Evolutionary conservation across 805 yeast genomes (phyloP).

Genomic region (Tetrapisispora arboricola): DNA sequence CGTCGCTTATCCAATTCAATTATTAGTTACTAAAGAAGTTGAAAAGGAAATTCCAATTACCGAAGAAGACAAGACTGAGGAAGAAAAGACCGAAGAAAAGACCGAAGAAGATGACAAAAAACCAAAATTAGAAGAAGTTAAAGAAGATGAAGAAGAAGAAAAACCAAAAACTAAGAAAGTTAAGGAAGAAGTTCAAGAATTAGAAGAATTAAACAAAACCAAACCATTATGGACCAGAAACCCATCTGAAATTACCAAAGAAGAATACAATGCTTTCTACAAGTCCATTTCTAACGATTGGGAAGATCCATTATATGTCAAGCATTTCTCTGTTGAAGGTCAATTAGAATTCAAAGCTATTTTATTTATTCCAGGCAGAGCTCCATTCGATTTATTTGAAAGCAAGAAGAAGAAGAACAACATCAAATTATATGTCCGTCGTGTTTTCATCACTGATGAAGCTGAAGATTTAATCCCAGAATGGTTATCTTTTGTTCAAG

Average conservation of each 20-base stretch:
- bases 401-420: constrained; percentile 98
- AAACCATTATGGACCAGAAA: constrained; percentile 99
- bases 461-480: constrained; percentile 99
- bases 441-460: constrained; percentile 99
- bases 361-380: constrained; percentile 95
- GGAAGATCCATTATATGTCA: constrained; percentile 99
- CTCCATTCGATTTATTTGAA: constrained; percentile 97
- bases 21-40: constrained; percentile 95
- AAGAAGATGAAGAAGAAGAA: constrained; percentile 57
- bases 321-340: constrained; percentile 99
- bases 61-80: constrained; percentile 38
- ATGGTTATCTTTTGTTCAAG: constrained; percentile 94
- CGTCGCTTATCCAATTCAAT: constrained; percentile 97
- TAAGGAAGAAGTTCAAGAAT: constrained; percentile 87
- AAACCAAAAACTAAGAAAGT: constrained; percentile 76
- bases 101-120: constrained; percentile 55
- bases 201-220: constrained; percentile 97
- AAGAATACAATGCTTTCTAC: constrained; percentile 98
- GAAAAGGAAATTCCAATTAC: constrained; percentile 93
- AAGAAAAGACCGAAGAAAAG: constrained; percentile 29
- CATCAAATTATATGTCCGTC: constrained; percentile 97
- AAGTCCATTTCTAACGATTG: constrained; percentile 98
- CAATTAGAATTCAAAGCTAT: constrained; percentile 99
- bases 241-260: constrained; percentile 95
- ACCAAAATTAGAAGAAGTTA: constrained; percentile 53